A percentile compares a stretch with the other conserved stretches of the same genome.
These are phyloP conservation scores for Heracleum sosnowskyi DNA, from an alignment of 129 eudicot genomes.

Conservation along the genomic window DNA sequence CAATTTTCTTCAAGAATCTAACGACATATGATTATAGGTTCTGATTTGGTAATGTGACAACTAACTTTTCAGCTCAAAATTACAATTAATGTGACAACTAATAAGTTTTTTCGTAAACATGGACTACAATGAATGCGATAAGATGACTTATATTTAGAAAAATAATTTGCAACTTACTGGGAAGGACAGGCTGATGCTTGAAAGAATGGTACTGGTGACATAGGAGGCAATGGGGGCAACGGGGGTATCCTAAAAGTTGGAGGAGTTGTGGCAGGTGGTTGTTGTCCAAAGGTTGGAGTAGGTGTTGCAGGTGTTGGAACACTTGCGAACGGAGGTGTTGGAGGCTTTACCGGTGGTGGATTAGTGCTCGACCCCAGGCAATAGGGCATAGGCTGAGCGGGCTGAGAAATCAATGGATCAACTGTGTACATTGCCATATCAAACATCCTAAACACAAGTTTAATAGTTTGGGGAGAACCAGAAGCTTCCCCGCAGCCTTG, in stretches of 20 bases:
- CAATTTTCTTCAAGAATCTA: neutral
- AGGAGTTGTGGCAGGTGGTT: slow-evolving; percentile 8
- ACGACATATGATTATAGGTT: neutral
- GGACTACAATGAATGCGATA: neutral
- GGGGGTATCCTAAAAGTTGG: slow-evolving; percentile 24
- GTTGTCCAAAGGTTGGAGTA: neutral
- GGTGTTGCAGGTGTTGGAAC: slow-evolving; percentile 4
- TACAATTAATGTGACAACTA: neutral
- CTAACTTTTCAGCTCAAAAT: neutral
- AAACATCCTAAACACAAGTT: slow-evolving; percentile 63
- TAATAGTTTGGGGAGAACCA: slow-evolving; percentile 51
- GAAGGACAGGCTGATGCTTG: slow-evolving; percentile 49
- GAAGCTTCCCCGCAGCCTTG: slow-evolving; percentile 58
- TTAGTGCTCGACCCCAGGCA: slow-evolving; percentile 41
- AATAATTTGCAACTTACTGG: neutral
- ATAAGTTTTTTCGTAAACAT: neutral
- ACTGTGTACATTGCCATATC: slow-evolving; percentile 51
- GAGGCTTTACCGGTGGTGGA: slow-evolving; percentile 20
- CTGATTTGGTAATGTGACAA: neutral
- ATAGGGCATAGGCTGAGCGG: slow-evolving; percentile 72
- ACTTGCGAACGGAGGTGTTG: slow-evolving; percentile 27
- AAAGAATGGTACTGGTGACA: slow-evolving; percentile 54
- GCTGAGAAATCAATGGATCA: slow-evolving; percentile 73
- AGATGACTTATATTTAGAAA: neutral
- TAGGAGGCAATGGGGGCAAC: slow-evolving; percentile 42